Evolutionary conservation across 1,284 basidiomycete genomes (phyloP), one percentile per base, ranked within the genome.

Genomic region (Gomphus bonarii): DNA sequence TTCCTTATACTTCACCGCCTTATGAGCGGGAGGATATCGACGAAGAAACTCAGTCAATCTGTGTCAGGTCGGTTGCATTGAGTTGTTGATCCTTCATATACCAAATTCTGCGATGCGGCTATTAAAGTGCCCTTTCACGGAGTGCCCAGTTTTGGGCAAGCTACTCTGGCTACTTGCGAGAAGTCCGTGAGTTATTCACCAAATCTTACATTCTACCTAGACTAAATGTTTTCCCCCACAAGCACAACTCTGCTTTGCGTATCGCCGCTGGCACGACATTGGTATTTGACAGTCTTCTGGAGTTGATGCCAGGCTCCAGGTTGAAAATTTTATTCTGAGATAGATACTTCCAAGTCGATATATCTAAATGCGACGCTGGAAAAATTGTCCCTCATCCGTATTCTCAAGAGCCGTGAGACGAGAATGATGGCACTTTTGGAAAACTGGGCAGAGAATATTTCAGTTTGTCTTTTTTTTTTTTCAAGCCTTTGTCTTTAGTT

Each of bases 71-170:
- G 58, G 74, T 58, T 20, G 14, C 33, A 59, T 52, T 47, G 56
- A 54, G 54, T 16, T 50, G 6, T 51, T 52, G 25, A 14, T n/a
- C 12, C 4, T 20, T n/a, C 22, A 22, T 7, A 25, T 25, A 12
- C 22, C 22, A 8, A 20, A 10, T 44, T 4, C 22, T 20, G 43
- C 3, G 10, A 48, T 25, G 10, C 50, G 40, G 18, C 20, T 42
- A 50, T 50, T 44, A 28, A 61, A 88, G 85, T 58, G 84, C 87
- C 12, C 68, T 88, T 28, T 81, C 85, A 14, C 73, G 85, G 54
- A 88, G 87, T 65, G 78, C 86, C 8, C 85, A 88, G 63, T 84
- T 82, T 63, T 88, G 87, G 86, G 85, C 87, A 8, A 88, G 85
- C 61, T 89, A 88, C 67, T 88, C 85, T 5, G 85, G 87, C 0